phyloP scores from a whole-genome alignment of 306 rosid genomes.

The Lathyrus aphaca region DNA sequence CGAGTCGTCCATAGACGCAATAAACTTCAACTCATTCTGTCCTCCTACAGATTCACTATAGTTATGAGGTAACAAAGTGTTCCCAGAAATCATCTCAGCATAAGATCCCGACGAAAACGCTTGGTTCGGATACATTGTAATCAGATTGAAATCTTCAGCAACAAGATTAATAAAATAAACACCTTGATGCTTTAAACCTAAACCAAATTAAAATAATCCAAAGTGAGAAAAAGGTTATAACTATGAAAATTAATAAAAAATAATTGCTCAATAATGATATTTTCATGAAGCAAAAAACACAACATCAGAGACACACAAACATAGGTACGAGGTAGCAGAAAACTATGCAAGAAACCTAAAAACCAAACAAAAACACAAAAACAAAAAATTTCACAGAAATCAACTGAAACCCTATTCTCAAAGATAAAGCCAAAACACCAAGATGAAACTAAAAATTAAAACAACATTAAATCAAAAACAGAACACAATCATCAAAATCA shows the following conservation, averaged over 20 bases:
- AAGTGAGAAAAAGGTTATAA: conserved; percentile 16
- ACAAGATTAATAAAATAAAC: conserved; percentile 21
- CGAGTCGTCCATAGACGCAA: conserved; percentile 52
- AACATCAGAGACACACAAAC: conserved; percentile 26
- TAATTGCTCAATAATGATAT: conserved; percentile 2
- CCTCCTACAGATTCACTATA: conserved; percentile 52
- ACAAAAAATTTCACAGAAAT: conserved; percentile 11
- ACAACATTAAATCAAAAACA: conserved; percentile 29
- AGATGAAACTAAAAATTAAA: conserved; percentile 25
- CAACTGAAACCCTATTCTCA: conserved; percentile 40
- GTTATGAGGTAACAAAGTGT: conserved; percentile 53
- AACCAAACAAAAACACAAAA: not conserved
- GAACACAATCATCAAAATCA: conserved; percentile 29
- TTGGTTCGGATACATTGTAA: conserved; percentile 68
- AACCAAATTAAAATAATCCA: conserved; percentile 25
- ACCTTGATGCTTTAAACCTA: conserved; percentile 29
- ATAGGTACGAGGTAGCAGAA: conserved; percentile 29
- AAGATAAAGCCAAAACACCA: not conserved
- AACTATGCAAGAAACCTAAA: conserved; percentile 28
- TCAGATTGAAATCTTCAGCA: conserved; percentile 30
- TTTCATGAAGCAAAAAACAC: conserved; percentile 38
- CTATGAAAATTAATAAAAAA: conserved; percentile 20
- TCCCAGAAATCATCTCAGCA: conserved; percentile 53
- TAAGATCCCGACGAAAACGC: conserved; percentile 65
- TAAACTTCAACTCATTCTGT: conserved; percentile 67